Base-by-base conservation (phyloP, 1,139 yeast species). In the Hemisphaericaspora xylofermentans region DNA sequence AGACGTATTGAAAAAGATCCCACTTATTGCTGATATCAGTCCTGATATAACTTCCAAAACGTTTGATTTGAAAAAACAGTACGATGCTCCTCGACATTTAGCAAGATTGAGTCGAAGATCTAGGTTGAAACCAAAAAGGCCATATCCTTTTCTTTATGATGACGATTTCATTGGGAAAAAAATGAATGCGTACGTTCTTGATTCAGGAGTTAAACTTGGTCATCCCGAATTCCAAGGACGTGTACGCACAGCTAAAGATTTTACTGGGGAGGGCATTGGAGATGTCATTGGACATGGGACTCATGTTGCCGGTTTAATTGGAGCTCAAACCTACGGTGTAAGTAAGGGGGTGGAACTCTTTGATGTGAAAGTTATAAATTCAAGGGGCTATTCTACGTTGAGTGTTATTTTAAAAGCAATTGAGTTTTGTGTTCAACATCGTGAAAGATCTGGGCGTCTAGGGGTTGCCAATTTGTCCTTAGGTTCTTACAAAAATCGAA, bases 261-360 rank as follows among this genome's bases (percentile, higher is more conserved):
- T 80, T 43, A 79, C 86, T 0, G 70, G 65, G 0, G 84, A 78
- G 56, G 85, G 80, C 0, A 50, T 61, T 0, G 83, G 83, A 0
- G 89, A 83, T 53, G 47, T 52, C 5, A 80, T 80, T 53, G 89
- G 91, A 0, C 93, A 84, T 54, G 84, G 85, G 1, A 87, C 96
- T 0, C 96, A 88, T 60, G 95, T 88, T 2, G 94, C 96, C 0
- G 95, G 96, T 0, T 60, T 88, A 9, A 74, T 87, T 26, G 96
- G 93, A 0, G 84, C 95, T 0, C 63, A 57, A 30, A 76, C 82
- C 0, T 88, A 70, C 57, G 96, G 96, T 0, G 93, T 85, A 0
- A 84, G 95, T 8, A 88, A 88, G 52, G 61, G 73, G n/a, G 80
- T 74, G n/a, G 68, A 67, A 12, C 54, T 88, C 2, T 66, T 84